A percentile compares a stretch with the other conserved stretches of the same genome.
Conservation (phyloP, 139 green algal species). For the Tetradesmus lagerheimii region DNA sequence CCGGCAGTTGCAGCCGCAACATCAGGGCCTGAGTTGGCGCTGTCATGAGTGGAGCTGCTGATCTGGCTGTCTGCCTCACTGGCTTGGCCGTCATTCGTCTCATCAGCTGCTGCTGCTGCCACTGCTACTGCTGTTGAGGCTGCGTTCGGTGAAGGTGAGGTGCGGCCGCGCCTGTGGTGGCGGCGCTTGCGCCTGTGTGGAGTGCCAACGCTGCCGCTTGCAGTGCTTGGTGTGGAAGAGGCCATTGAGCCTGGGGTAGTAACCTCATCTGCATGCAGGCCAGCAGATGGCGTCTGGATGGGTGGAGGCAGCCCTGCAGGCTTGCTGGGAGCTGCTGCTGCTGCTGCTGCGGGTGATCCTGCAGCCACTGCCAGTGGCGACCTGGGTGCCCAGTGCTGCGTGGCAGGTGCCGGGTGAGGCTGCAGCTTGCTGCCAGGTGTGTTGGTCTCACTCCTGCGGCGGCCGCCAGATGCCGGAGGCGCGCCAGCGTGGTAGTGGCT, state of each 20-base stretch:
- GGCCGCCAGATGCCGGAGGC: neutral
- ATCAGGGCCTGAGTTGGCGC: neutral
- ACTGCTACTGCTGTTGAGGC: neutral
- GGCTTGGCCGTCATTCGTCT: slow-evolving; percentile 1
- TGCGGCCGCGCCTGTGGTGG: neutral
- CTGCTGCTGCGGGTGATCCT: neutral
- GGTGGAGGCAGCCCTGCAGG: neutral
- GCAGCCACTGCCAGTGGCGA: neutral
- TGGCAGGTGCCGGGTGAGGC: slow-evolving; percentile 1
- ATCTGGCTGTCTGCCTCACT: slow-evolving; percentile 37
- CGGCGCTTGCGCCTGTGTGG: slow-evolving; percentile 3
- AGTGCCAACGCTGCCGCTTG: neutral
- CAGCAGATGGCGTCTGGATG: neutral
- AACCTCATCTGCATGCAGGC: neutral
- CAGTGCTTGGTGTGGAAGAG: neutral
- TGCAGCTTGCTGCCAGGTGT: neutral
- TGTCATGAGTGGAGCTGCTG: slow-evolving; percentile 42
- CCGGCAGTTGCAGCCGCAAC: neutral
- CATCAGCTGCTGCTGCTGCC: neutral
- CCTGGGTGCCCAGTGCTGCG: neutral
- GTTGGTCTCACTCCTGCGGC: slow-evolving; percentile 38
- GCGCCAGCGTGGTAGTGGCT: neutral
- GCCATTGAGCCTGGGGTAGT: neutral
- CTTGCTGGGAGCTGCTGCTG: neutral
- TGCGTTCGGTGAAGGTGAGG: neutral